phyloP scores from a whole-genome alignment of 1,284 basidiomycete species.

The Xerocomus amazonicus region DNA sequence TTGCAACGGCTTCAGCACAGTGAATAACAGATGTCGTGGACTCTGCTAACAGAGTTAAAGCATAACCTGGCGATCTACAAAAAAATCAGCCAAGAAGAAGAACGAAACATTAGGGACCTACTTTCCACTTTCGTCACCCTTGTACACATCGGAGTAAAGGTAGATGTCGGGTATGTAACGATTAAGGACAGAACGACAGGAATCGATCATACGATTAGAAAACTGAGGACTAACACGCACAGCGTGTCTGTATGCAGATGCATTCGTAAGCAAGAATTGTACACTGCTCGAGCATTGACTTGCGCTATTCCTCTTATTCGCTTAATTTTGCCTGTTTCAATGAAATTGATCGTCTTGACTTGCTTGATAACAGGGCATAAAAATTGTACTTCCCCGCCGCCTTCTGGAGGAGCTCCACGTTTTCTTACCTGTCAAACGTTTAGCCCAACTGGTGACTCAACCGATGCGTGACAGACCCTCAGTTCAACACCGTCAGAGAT shows the following conservation, averaged over 20 bases:
- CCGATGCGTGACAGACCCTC: slow-evolving; percentile 44
- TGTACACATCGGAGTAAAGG: slow-evolving; percentile 97
- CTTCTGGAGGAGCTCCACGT: slow-evolving; percentile 86
- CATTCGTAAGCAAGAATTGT: slow-evolving; percentile 6
- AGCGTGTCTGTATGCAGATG: slow-evolving; percentile 60
- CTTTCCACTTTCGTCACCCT: slow-evolving; percentile 97
- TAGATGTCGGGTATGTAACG: slow-evolving; percentile 98
- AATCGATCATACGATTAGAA: slow-evolving; percentile 96
- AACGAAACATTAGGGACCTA: slow-evolving; percentile 36
- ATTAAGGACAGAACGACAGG: slow-evolving; percentile 87
- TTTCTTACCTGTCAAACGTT: slow-evolving; percentile 72
- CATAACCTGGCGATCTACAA: slow-evolving; percentile 90
- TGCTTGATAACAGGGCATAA: slow-evolving; percentile 90
- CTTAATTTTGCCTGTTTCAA: slow-evolving; percentile 87
- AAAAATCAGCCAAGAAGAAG: slow-evolving; percentile 1
- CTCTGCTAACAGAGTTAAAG: slow-evolving; percentile 85
- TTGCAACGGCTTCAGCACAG: slow-evolving; percentile 81
- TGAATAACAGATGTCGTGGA: slow-evolving; percentile 91
- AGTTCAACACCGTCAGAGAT: slow-evolving; percentile 85
- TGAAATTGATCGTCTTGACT: slow-evolving; percentile 89
- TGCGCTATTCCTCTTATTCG: slow-evolving; percentile 95
- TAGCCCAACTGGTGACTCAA: slow-evolving; percentile 1
- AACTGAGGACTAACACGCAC: slow-evolving; percentile 97
- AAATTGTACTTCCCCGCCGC: slow-evolving; percentile 93
- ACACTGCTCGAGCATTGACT: slow-evolving; percentile 34